These are phyloP conservation scores for Fusarium domesticum DNA, from an alignment of 2,329 filamentous ascomycete genomes.

Conservation along the genomic window DNA sequence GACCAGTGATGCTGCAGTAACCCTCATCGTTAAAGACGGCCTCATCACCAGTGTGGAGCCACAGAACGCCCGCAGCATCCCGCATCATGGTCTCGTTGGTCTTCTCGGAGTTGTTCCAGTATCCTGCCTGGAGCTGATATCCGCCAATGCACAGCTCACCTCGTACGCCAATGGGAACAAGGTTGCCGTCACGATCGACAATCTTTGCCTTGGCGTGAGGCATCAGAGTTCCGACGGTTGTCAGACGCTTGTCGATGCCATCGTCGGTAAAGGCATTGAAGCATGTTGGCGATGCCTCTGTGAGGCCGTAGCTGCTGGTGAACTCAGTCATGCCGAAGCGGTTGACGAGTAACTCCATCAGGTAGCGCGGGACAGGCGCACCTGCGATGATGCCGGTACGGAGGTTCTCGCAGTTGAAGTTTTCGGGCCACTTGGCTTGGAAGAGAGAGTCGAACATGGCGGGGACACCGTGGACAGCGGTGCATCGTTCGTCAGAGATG, in stretches of 20 bases:
- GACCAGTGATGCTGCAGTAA: slow-evolving; percentile 69
- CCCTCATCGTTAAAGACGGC: slow-evolving; percentile 65
- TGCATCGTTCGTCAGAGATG: slow-evolving; percentile 65
- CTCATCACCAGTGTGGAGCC: slow-evolving; percentile 67
- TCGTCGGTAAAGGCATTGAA: slow-evolving; percentile 79
- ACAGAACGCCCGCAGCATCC: slow-evolving; percentile 53
- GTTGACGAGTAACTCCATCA: slow-evolving; percentile 70
- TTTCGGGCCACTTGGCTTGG: slow-evolving; percentile 41
- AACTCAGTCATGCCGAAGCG: slow-evolving; percentile 75
- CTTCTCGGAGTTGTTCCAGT: slow-evolving; percentile 70
- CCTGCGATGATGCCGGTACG: slow-evolving; percentile 78
- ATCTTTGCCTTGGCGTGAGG: slow-evolving; percentile 77
- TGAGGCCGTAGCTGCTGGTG: slow-evolving; percentile 68
- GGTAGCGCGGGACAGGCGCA: slow-evolving; percentile 68
- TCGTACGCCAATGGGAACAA: slow-evolving; percentile 63
- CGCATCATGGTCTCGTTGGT: slow-evolving; percentile 59
- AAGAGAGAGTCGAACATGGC: slow-evolving; percentile 76
- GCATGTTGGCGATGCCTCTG: slow-evolving; percentile 75
- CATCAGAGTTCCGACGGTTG: slow-evolving; percentile 72
- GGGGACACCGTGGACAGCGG: slow-evolving; percentile 75
- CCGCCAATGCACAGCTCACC: slow-evolving; percentile 78
- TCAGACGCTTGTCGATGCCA: slow-evolving; percentile 61
- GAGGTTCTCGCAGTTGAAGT: slow-evolving; percentile 50
- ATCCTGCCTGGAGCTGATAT: slow-evolving; percentile 68
- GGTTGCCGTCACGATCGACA: slow-evolving; percentile 62